Evolutionary conservation across 2,329 filamentous ascomycete genomes (phyloP).

Genomic region (Lachnellula subtilissima): DNA sequence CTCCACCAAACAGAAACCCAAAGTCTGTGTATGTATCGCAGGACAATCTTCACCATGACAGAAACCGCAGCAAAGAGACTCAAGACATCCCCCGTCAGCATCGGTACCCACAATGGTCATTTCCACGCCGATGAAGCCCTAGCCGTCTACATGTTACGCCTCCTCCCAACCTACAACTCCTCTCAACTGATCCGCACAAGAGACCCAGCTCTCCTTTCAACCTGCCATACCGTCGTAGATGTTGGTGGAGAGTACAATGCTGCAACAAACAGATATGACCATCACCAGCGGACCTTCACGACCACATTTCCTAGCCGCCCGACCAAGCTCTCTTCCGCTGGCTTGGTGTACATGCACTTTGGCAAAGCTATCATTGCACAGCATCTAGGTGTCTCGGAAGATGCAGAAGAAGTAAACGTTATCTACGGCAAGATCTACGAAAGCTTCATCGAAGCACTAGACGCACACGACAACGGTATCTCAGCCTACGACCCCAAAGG

Average conservation of each 20-base stretch:
- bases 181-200: constrained; percentile 80
- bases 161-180: constrained; percentile 73
- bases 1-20: constrained; percentile 5
- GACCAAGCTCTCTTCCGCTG: constrained; percentile 91
- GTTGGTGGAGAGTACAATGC: constrained; percentile 94
- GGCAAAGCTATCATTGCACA: constrained; percentile 76
- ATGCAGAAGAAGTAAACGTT: constrained; percentile 63
- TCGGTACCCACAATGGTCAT: constrained; percentile 94
- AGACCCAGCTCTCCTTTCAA: constrained; percentile 70
- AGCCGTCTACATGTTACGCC: constrained; percentile 90
- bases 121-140: constrained; percentile 99
- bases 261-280: constrained; percentile 75
- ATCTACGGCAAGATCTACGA: constrained; percentile 88
- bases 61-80: constrained; percentile 74
- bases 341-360: constrained; percentile 94
- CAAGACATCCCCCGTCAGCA: constrained; percentile 60
- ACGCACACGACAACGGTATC: constrained; percentile 97
- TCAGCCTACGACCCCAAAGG: constrained; percentile 70
- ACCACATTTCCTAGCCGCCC: constrained; percentile 76
- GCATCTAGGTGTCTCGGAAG: constrained; percentile 55
- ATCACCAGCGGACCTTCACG: constrained; percentile 90
- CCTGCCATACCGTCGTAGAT: constrained; percentile 93
- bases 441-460: constrained; percentile 90
- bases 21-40: constrained; percentile 39
- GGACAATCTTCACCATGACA: constrained; percentile 51